phyloP scores from a whole-genome alignment of 2,329 filamentous ascomycete genomes.

The Mollisia scopiformis region DNA sequence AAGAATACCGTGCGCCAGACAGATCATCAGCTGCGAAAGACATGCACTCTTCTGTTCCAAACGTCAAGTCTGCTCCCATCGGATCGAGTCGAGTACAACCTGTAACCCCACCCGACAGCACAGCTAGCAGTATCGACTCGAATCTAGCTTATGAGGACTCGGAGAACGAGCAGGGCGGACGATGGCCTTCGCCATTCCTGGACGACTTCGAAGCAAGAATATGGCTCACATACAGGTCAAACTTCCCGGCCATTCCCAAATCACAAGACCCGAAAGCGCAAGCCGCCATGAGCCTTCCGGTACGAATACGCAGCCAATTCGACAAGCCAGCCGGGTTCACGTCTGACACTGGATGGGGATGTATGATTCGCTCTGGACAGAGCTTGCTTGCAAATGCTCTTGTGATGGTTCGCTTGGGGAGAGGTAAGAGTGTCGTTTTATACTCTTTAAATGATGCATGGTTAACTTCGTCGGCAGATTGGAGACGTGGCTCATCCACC shows the following conservation, averaged over 20 bases:
- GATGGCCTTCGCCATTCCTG: slow-evolving; percentile 85
- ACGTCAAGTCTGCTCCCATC: slow-evolving; percentile 10
- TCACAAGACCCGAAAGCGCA: slow-evolving; percentile 74
- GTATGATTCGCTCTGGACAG: slow-evolving; percentile 97
- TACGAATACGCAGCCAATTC: slow-evolving; percentile 80
- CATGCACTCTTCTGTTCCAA: slow-evolving; percentile 19
- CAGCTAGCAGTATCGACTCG: slow-evolving; percentile 34
- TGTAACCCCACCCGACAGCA: slow-evolving; percentile 37
- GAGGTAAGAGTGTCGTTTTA: slow-evolving; percentile 60
- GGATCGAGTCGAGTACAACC: slow-evolving; percentile 17
- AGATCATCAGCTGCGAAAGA: slow-evolving; percentile 13
- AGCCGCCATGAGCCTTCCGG: slow-evolving; percentile 76
- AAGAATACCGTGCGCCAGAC: slow-evolving; percentile 49
- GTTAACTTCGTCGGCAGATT: slow-evolving; percentile 53
- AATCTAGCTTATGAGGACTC: slow-evolving; percentile 30
- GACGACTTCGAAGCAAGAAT: slow-evolving; percentile 91
- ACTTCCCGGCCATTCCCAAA: slow-evolving; percentile 81
- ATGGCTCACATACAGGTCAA: slow-evolving; percentile 95
- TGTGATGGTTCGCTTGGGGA: slow-evolving; percentile 71
- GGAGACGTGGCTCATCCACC: slow-evolving; percentile 66
- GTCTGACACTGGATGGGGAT: slow-evolving; percentile 95
- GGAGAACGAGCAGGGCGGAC: slow-evolving; percentile 38
- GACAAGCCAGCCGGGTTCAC: slow-evolving; percentile 82
- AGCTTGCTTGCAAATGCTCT: slow-evolving; percentile 89
- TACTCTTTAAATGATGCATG: slow-evolving; percentile 5